These are phyloP conservation scores for Penstemon barbatus DNA, from an alignment of 257 asterid species.

Conservation along the genomic window DNA sequence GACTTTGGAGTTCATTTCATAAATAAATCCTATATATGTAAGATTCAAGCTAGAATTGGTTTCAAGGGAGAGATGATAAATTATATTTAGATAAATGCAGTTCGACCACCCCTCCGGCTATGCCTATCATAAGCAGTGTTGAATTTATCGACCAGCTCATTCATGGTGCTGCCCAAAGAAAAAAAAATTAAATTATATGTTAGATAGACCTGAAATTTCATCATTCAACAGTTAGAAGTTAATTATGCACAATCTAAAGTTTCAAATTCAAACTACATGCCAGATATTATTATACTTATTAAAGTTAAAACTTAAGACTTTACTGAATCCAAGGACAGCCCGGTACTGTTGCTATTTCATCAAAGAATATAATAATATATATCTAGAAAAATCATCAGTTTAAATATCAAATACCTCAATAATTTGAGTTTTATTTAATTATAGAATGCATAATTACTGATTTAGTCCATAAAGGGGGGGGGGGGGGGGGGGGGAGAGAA, in stretches of 20 bases:
- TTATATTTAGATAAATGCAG: conserved; percentile 51
- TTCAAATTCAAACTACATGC: too few relatives aligned
- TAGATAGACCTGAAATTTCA: too few relatives aligned
- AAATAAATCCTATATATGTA: conserved; percentile 9
- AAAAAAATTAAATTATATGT: neutral
- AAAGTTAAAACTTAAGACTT: too few relatives aligned
- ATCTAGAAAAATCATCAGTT: neutral
- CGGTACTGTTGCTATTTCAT: too few relatives aligned
- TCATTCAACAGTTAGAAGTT: too few relatives aligned
- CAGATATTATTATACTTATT: too few relatives aligned
- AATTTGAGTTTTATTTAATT: neutral
- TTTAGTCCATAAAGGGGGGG: neutral
- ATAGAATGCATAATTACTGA: neutral
- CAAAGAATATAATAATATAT: too few relatives aligned
- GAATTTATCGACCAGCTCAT: conserved; percentile 88
- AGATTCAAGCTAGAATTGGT: conserved; percentile 17
- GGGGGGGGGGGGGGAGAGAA: conserved; percentile 20
- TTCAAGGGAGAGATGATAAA: conserved; percentile 6
- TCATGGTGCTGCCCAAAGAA: conserved; percentile 68
- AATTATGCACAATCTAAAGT: too few relatives aligned
- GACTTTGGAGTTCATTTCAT: conserved; percentile 17
- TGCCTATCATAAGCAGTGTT: conserved; percentile 87
- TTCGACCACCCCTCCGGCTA: conserved; percentile 68
- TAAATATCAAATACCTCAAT: neutral
- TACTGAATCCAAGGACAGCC: too few relatives aligned